Conservation (phyloP, 495 filamentous ascomycete genomes). For the Astrothelium subdiscretum region DNA sequence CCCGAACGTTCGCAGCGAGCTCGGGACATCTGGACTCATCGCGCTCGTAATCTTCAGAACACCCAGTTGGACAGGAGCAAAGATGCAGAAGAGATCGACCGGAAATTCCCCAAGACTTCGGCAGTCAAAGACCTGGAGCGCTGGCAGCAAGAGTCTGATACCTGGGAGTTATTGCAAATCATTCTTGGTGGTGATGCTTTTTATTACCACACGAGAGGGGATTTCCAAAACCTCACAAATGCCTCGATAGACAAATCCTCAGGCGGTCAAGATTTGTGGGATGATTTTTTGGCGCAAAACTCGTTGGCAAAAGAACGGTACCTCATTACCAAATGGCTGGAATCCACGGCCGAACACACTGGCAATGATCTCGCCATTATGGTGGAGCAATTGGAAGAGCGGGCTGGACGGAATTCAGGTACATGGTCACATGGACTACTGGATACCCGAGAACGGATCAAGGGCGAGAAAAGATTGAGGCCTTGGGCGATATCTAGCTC, state of each 20-base stretch:
- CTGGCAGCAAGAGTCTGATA: constrained; percentile 66
- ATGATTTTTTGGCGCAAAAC: constrained; percentile 51
- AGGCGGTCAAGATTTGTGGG: constrained; percentile 51
- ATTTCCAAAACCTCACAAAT: constrained; percentile 16
- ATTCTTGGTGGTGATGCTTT: constrained; percentile 36
- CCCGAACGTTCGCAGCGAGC: constrained; percentile 13
- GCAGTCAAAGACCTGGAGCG: constrained; percentile 42
- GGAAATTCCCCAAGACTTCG: constrained; percentile 8
- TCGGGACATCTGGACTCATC: not conserved
- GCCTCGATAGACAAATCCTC: constrained; percentile 41
- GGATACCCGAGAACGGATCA: constrained; percentile 79
- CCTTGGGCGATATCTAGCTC: constrained; percentile 49
- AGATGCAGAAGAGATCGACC: not conserved
- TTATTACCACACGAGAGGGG: constrained; percentile 28
- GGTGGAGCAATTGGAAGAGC: constrained; percentile 52
- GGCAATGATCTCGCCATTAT: constrained; percentile 61
- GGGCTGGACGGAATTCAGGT: constrained; percentile 51
- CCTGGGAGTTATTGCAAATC: constrained; percentile 72
- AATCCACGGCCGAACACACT: constrained; percentile 51
- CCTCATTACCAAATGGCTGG: constrained; percentile 71
- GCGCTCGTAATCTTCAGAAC: not conserved
- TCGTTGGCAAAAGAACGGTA: constrained; percentile 62
- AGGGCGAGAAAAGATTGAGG: constrained; percentile 70
- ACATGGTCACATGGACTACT: constrained; percentile 80
- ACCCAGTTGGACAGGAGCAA: not conserved